A percentile compares a stretch with the other conserved stretches of the same genome.
Evolutionary conservation across 306 rosid genomes (phyloP).

Genomic region (Begonia masoniana): DNA sequence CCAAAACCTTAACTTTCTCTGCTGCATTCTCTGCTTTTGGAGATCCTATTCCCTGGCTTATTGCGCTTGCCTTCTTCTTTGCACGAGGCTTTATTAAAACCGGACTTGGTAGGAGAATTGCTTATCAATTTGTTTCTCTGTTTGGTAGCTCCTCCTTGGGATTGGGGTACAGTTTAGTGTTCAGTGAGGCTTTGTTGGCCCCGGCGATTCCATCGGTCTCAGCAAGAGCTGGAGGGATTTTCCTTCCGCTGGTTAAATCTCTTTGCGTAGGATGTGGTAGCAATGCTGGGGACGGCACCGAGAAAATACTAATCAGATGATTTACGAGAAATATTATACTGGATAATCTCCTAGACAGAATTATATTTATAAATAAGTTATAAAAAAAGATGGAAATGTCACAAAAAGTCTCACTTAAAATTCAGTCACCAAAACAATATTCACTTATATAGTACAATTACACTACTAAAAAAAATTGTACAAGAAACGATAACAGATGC

Average conservation of each 20-base stretch:
- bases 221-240: slow-evolving; percentile 91
- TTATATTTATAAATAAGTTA: no score
- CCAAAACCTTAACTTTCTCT: slow-evolving; percentile 70
- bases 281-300: slow-evolving; percentile 90
- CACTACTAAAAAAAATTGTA: no score
- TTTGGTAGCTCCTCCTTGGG: slow-evolving; percentile 94
- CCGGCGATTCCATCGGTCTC: slow-evolving; percentile 97
- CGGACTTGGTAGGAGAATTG: slow-evolving; percentile 87
- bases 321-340: no score
- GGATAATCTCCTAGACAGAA: no score
- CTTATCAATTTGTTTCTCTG: slow-evolving; percentile 73
- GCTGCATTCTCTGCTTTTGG: slow-evolving; percentile 96
- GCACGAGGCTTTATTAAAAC: slow-evolving; percentile 94
- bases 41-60: slow-evolving; percentile 96
- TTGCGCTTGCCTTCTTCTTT: slow-evolving; percentile 89
- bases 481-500: no score
- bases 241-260: slow-evolving; percentile 76
- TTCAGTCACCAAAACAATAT: no score
- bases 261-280: slow-evolving; percentile 93
- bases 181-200: slow-evolving; percentile 85
- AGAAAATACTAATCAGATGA: no score
- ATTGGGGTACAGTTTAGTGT: slow-evolving; percentile 86
- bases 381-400: no score
- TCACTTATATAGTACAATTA: no score
- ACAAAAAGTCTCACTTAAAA: no score